Evolutionary conservation across 169 alveolate genomes (phyloP).

Genomic region (Cryptosporidium felis): DNA sequence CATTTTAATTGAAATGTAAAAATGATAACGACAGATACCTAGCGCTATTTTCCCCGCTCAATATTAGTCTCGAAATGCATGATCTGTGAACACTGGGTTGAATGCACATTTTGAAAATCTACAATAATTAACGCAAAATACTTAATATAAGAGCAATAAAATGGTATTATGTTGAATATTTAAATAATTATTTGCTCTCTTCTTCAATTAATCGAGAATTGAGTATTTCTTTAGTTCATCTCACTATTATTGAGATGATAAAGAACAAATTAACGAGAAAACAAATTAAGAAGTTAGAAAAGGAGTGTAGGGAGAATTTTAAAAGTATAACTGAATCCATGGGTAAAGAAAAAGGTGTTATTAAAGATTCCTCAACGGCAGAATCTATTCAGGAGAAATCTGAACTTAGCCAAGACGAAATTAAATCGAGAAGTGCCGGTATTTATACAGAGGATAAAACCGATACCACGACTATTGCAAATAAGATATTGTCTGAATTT

Average conservation of each 20-base stretch:
- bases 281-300: background rate
- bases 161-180: too few relatives aligned
- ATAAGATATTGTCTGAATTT: conserved; percentile 75
- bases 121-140: too few relatives aligned
- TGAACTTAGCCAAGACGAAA: too few relatives aligned
- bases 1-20: background rate
- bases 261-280: background rate
- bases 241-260: background rate
- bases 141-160: too few relatives aligned
- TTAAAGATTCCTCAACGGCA: too few relatives aligned
- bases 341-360: too few relatives aligned
- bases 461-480: background rate
- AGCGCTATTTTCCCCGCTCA: conserved; percentile 63
- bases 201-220: too few relatives aligned
- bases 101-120: background rate
- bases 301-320: background rate
- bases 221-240: too few relatives aligned
- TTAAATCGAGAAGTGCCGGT: conserved; percentile 21
- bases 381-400: too few relatives aligned
- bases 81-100: conserved; percentile 14
- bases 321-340: background rate
- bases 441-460: background rate
- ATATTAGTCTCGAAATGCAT: conserved; percentile 68
- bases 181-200: too few relatives aligned
- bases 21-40: conserved; percentile 59